Base-by-base conservation (phyloP, 129 eudicot species). In the Sambucus nigra region DNA sequence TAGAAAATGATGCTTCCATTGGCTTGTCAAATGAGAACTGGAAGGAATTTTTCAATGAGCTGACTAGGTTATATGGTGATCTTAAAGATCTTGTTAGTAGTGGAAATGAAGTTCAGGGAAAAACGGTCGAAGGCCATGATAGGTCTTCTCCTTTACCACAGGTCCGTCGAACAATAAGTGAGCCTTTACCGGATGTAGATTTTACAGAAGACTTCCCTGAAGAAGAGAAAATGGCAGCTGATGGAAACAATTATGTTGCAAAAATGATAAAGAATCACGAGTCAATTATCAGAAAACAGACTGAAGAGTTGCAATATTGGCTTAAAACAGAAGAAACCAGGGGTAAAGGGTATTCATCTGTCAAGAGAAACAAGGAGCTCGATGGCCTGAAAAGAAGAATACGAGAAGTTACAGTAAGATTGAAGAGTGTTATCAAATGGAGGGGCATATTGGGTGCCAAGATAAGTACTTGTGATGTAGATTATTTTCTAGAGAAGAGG, bases 241-340 rank as follows among this genome's bases (percentile, higher is more conserved):
- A 19, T 54, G 68, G 57, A 18, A 65, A 31, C 7, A 33, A 63
- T 21, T 31, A 23, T 29, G 82, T 71, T 2, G 70, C 77, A 17
- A 66, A 66, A 41, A 27, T 70, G 64, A 57, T 61, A 50, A 67
- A 71, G 58, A 66, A 35, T 44, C 74, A 70, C 41, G 87, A 83
- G 58, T 47, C 66, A 0, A 47, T 83, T 18, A 80, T 79, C 50
- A 27, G 42, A 18, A 76, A 57, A 29, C 73, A 70, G 17, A 18
- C 45, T 8, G 69, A 62, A 42, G 62, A 28, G 45, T 26, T 38
- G 25, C 64, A 51, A 19, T n/a, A n/a, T n/a, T 25, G 63, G 53
- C 27, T 54, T 39, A 73, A 53, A 22, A 53, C 15, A 41, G 64
- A 64, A 29, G 64, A 40, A 17, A 19, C 58, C 25, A 18, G 71